Conservation (phyloP, 2,329 filamentous ascomycete genomes). For the Chaetomiaceae sp. region DNA sequence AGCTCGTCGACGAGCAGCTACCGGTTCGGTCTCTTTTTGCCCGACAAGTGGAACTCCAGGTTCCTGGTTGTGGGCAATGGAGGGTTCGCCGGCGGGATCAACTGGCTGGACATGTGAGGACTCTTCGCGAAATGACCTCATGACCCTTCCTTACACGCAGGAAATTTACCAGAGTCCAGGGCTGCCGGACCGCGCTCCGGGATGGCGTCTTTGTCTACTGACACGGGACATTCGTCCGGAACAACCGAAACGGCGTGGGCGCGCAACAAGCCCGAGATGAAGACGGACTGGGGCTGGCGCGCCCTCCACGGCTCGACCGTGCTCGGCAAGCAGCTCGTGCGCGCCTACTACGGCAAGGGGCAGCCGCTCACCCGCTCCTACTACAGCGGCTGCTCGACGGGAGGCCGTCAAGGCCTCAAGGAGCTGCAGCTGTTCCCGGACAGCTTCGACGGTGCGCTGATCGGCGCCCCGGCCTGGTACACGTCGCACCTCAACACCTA, state of each 20-base stretch:
- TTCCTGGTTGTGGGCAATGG: conserved; percentile 35
- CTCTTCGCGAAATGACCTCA: neutral
- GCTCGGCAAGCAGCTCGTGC: conserved; percentile 42
- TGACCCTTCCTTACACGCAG: neutral
- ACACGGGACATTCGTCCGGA: conserved; percentile 37
- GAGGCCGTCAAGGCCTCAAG: conserved; percentile 52
- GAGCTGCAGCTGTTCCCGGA: conserved; percentile 47
- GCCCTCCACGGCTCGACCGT: conserved; percentile 45
- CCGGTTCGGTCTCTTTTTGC: conserved; percentile 35
- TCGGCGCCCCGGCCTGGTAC: conserved; percentile 40
- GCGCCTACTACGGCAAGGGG: conserved; percentile 41
- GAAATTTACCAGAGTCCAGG: conserved; percentile 4
- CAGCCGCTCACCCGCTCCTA: conserved; percentile 38
- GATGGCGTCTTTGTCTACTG: conserved; percentile 39
- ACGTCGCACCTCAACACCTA: conserved; percentile 36
- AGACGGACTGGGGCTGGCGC: conserved; percentile 36
- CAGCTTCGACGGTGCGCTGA: conserved; percentile 52
- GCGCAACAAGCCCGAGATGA: conserved; percentile 30
- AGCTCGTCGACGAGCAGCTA: conserved; percentile 30
- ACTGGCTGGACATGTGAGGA: conserved; percentile 26
- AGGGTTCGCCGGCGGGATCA: conserved; percentile 32
- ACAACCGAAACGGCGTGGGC: conserved; percentile 33
- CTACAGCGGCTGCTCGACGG: conserved; percentile 53
- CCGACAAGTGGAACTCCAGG: conserved; percentile 31
- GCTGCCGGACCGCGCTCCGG: conserved; percentile 30